Percentiles rank a stretch among this genome's conserved stretches.
Conservation (phyloP, 164 flowering plant species). For the Echeveria elegans region DNA sequence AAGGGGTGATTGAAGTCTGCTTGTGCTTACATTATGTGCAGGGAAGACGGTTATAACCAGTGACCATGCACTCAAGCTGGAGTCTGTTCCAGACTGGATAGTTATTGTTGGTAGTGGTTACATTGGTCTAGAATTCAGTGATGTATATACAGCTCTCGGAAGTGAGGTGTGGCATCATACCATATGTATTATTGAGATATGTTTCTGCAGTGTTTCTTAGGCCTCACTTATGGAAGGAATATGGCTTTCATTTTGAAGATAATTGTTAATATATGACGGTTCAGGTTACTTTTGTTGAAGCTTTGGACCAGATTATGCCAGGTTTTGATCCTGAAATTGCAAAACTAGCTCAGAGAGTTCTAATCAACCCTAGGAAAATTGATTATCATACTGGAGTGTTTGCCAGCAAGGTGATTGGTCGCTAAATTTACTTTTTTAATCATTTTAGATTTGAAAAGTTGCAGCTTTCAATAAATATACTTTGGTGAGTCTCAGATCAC, state of each 20-base stretch:
- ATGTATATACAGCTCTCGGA: constrained; percentile 98
- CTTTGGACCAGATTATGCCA: constrained; percentile 97
- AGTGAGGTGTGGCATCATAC: constrained; percentile 55
- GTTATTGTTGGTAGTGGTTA: constrained; percentile 99
- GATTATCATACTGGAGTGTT: constrained; percentile 94
- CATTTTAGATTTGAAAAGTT: not conserved
- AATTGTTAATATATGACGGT: constrained; percentile 2
- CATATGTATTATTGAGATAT: not conserved
- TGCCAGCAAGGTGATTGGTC: constrained; percentile 67
- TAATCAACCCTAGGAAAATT: constrained; percentile 88
- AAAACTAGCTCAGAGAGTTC: constrained; percentile 88
- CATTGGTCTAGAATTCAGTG: constrained; percentile 98
- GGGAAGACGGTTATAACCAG: constrained; percentile 98
- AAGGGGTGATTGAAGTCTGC: too few species aligned
- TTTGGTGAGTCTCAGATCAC: constrained; percentile 49
- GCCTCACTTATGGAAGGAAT: not conserved
- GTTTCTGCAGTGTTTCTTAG: not conserved
- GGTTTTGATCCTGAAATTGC: constrained; percentile 99
- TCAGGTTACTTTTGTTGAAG: constrained; percentile 97
- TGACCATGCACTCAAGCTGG: constrained; percentile 97
- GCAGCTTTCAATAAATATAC: not conserved
- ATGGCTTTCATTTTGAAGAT: not conserved
- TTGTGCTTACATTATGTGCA: constrained; percentile 29
- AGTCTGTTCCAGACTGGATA: constrained; percentile 93
- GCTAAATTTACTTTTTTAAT: not conserved